Evolutionary conservation across 2,329 filamentous ascomycete genomes (phyloP).

Genomic region (Trichoderma sp.): DNA sequence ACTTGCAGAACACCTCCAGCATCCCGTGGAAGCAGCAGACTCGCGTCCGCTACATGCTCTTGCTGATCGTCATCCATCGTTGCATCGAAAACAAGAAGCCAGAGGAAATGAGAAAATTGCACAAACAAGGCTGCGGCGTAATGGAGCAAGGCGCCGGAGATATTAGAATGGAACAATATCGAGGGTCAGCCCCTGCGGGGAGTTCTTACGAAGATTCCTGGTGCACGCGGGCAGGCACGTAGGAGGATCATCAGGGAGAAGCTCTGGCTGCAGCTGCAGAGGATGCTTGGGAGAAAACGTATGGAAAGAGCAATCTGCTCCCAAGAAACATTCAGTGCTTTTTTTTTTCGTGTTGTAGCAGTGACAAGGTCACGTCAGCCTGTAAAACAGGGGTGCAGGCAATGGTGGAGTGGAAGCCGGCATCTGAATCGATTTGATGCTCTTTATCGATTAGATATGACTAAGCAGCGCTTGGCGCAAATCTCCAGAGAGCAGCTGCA

Average conservation of each 20-base stretch:
- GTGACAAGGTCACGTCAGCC: background rate
- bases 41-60: background rate
- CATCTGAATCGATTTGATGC: background rate
- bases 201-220: background rate
- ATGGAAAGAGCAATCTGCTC: background rate
- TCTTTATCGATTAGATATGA: conserved; percentile 14
- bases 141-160: background rate
- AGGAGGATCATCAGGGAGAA: background rate
- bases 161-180: background rate
- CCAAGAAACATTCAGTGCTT: background rate
- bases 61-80: background rate
- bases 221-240: background rate
- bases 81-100: background rate
- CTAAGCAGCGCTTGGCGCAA: background rate
- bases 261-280: background rate
- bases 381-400: background rate
- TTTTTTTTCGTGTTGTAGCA: background rate
- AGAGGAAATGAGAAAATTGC: background rate
- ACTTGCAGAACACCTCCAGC: background rate
- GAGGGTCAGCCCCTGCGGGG: background rate
- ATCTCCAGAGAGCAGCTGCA: background rate
- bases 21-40: background rate
- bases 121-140: background rate
- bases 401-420: background rate
- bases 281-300: background rate